A percentile compares a stretch with the other conserved stretches of the same genome.
Conservation (phyloP, 2,329 filamentous ascomycete species). For the Akanthomyces uredinophilus region DNA sequence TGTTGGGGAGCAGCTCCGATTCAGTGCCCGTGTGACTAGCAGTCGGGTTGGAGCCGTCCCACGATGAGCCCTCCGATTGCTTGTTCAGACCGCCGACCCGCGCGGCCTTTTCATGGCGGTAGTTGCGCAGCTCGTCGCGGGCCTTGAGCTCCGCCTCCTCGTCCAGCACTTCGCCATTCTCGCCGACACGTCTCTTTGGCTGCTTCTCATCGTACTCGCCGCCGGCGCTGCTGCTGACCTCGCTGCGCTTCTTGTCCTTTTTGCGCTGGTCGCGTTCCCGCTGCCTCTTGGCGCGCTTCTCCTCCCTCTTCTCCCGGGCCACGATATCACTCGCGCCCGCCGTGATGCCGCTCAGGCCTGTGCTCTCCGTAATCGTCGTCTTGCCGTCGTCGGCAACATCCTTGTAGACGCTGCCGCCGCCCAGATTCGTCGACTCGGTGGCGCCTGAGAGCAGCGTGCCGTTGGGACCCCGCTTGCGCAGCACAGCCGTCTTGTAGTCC, state of each 20-base stretch:
- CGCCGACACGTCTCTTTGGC: slow-evolving; percentile 41
- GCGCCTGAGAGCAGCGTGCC: slow-evolving; percentile 79
- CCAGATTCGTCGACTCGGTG: slow-evolving; percentile 75
- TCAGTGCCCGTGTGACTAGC: slow-evolving; percentile 56
- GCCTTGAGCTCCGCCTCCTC: slow-evolving; percentile 58
- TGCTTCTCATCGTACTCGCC: slow-evolving; percentile 17
- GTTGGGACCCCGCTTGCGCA: slow-evolving; percentile 83
- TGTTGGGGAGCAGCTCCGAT: slow-evolving; percentile 55
- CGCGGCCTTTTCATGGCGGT: slow-evolving; percentile 81
- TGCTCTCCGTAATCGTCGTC: slow-evolving; percentile 42
- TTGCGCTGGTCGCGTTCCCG: slow-evolving; percentile 27
- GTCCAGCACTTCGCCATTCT: slow-evolving; percentile 57
- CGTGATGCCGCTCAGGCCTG: slow-evolving; percentile 49
- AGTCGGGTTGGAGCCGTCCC: slow-evolving; percentile 69
- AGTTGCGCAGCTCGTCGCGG: slow-evolving; percentile 68
- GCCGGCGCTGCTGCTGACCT: slow-evolving; percentile 23
- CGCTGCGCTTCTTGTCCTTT: slow-evolving; percentile 16
- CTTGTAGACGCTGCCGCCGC: slow-evolving; percentile 81
- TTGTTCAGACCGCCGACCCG: slow-evolving; percentile 87
- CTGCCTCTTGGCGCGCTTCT: slow-evolving; percentile 46
- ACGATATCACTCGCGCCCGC: slow-evolving; percentile 52
- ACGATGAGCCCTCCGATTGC: slow-evolving; percentile 69
- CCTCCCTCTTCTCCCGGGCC: slow-evolving; percentile 52
- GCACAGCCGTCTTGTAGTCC: slow-evolving; percentile 93
- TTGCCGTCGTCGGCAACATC: slow-evolving; percentile 54